phyloP scores from a whole-genome alignment of 2,329 filamentous ascomycete species.

The Pleurostoma richardsiae region DNA sequence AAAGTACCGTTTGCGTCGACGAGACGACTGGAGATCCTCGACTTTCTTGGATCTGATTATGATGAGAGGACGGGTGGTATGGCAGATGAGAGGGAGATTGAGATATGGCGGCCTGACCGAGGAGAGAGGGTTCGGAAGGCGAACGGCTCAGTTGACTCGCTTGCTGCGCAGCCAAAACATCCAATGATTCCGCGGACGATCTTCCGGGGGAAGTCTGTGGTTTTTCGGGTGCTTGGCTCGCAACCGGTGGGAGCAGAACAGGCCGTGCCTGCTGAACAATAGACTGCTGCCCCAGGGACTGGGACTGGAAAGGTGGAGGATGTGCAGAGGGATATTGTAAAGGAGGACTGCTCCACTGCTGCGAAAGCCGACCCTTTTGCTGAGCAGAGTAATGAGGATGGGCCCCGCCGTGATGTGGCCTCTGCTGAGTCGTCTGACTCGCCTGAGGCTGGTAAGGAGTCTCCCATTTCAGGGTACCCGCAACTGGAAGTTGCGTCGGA shows the following conservation, averaged over 20 bases:
- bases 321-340: slow-evolving; percentile 8
- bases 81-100: background rate
- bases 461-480: slow-evolving; percentile 33
- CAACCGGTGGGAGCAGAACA: slow-evolving; percentile 25
- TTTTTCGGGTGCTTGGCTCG: slow-evolving; percentile 22
- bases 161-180: slow-evolving; percentile 9
- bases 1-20: background rate
- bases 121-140: too few species aligned
- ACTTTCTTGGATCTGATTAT: too few species aligned
- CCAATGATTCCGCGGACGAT: slow-evolving; percentile 18
- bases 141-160: too few species aligned
- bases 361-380: slow-evolving; percentile 4
- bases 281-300: background rate
- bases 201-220: slow-evolving; percentile 15
- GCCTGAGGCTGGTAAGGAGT: slow-evolving; percentile 29
- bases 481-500: slow-evolving; percentile 18
- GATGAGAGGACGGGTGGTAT: background rate
- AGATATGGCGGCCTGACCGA: background rate
- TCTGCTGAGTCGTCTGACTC: slow-evolving; percentile 3
- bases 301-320: slow-evolving; percentile 8
- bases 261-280: slow-evolving; percentile 11
- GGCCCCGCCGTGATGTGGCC: slow-evolving; percentile 1
- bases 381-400: slow-evolving; percentile 7
- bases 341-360: slow-evolving; percentile 4
- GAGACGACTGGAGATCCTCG: background rate